phyloP scores from a whole-genome alignment of 495 filamentous ascomycete genomes.

The Immersiella caudata region DNA sequence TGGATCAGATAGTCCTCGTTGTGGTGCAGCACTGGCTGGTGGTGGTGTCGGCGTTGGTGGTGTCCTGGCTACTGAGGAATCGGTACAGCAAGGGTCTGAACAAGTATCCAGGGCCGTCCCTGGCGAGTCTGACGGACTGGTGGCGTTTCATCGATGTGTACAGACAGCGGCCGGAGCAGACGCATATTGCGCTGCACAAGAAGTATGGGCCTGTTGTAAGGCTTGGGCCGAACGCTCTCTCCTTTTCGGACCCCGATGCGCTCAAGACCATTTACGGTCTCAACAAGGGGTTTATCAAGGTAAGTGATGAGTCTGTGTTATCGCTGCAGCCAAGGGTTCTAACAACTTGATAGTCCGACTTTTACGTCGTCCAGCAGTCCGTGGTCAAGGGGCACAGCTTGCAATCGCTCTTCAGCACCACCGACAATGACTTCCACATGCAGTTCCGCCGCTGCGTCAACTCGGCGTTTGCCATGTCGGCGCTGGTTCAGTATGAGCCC shows the following conservation, averaged over 20 bases:
- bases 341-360: conserved; percentile 59
- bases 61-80: conserved; percentile 56
- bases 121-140: conserved; percentile 67
- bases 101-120: conserved; percentile 67
- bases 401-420: conserved; percentile 76
- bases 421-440: conserved; percentile 72
- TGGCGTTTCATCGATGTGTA: conserved; percentile 72
- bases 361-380: conserved; percentile 70
- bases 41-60: conserved; percentile 35
- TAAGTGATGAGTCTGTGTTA: conserved; percentile 33
- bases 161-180: conserved; percentile 62
- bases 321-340: conserved; percentile 16
- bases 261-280: conserved; percentile 77
- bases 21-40: conserved; percentile 54
- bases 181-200: conserved; percentile 66
- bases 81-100: conserved; percentile 62
- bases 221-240: conserved; percentile 67
- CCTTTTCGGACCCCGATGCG: conserved; percentile 67
- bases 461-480: conserved; percentile 72
- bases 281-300: conserved; percentile 81
- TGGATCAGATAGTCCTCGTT: conserved; percentile 31
- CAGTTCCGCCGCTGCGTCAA: conserved; percentile 70
- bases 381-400: conserved; percentile 65
- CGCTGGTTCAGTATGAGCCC: conserved; percentile 73
- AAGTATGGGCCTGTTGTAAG: conserved; percentile 74